phyloP scores from a whole-genome alignment of 345 rosid species.

The Gossypium stocksii region DNA sequence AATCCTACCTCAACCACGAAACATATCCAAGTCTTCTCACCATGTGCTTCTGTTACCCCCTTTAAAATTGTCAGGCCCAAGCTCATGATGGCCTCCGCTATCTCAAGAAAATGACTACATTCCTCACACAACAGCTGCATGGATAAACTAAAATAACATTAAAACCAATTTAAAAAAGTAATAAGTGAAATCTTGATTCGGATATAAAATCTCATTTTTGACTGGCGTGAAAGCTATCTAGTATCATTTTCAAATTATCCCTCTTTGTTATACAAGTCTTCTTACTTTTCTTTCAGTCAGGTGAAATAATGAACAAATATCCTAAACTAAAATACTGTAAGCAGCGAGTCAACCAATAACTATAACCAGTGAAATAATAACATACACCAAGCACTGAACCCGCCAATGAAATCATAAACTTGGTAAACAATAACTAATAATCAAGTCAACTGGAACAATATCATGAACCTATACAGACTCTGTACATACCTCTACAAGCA shows the following conservation, averaged over 20 bases:
- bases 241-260: not conserved
- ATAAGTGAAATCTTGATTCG: not conserved
- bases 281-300: not conserved
- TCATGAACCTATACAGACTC: not conserved
- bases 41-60: slow-evolving; percentile 75
- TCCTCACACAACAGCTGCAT: slow-evolving; percentile 93
- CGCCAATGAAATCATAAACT: not conserved
- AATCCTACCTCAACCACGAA: slow-evolving; percentile 84
- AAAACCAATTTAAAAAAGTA: not conserved
- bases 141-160: slow-evolving; percentile 21
- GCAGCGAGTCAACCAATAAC: not conserved
- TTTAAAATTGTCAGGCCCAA: slow-evolving; percentile 82
- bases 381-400: not conserved
- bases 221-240: not conserved
- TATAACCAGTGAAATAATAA: not conserved
- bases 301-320: slow-evolving; percentile 4
- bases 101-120: slow-evolving; percentile 90
- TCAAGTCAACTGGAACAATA: not conserved
- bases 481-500: slow-evolving; percentile 76
- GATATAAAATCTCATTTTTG: not conserved
- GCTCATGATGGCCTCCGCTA: slow-evolving; percentile 80
- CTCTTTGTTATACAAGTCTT: not conserved
- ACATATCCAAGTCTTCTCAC: slow-evolving; percentile 79
- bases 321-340: not conserved
- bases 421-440: not conserved